Base-by-base conservation (phyloP, 1,284 basidiomycete genomes). In the Ustilago sp. region DNA sequence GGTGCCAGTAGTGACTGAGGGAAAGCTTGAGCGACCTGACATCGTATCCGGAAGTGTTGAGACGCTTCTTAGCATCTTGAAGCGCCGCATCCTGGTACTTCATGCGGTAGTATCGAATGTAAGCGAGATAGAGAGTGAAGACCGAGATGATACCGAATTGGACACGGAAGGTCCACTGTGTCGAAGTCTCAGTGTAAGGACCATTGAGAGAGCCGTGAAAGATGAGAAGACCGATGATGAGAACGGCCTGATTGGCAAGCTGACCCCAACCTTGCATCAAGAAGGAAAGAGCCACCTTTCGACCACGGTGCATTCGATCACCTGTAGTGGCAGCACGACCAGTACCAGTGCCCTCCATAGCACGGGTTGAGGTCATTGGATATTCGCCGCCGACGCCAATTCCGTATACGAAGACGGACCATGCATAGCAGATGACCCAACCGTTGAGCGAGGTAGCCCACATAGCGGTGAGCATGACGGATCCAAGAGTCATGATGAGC, bases 401-500 rank as follows among this genome's bases (percentile, higher is more conserved):
- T 50, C 88, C 88, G 83, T 89, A 89, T 75, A 89, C 81, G 81
- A 89, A 89, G 56, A 89, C 85, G 7, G 85, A 84, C 72, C 78
- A 82, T 19, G 87, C 88, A 81, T 89, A 89, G 77, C 87, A 88
- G 83, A 89, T 89, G 67, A 89, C 87, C 89, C 89, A 90, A n/a
- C 88, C 89, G 69, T 89, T 86, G 61, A 89, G 85, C 23, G 83
- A 73, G 5, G 83, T 86, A 32, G 88, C 88, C 89, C 89, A 90
- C 74, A 88, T 88, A 17, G 88, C 87, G 23, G 88, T 89, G 53
- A 90, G 87, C 88, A 89, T 89, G 79, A 89, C 80, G 59, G 88
- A 86, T 67, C 88, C 89, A 57, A 89, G 77, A 64, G 83, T 79
- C 85, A 86, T 86, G 53, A 84, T 61, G 55, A 87, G 73, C 15